phyloP scores from a whole-genome alignment of 768 basidiomycete species.

The Termitomyces sp. region DNA sequence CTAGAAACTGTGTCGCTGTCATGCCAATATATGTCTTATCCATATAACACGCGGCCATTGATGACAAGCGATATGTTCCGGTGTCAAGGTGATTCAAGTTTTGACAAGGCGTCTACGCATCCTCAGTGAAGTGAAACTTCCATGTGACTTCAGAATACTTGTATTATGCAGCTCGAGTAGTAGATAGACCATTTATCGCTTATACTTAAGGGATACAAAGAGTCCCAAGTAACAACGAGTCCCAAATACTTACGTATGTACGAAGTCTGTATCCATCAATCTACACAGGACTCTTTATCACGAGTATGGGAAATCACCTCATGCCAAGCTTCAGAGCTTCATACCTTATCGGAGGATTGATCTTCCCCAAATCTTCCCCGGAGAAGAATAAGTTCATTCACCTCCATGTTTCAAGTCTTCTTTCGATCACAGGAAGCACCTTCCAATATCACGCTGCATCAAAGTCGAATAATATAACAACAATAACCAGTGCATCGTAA shows the following conservation, averaged over 20 bases:
- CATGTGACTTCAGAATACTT: no score
- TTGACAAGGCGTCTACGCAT: background rate
- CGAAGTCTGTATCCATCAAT: background rate
- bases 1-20: background rate
- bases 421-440: background rate
- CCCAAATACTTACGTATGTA: background rate
- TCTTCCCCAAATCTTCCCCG: background rate
- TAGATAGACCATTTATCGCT: no score
- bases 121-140: background rate
- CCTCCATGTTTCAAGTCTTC: background rate
- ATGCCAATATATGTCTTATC: no score
- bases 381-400: no score
- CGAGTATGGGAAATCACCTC: background rate
- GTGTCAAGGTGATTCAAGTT: background rate
- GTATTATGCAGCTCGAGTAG: no score
- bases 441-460: background rate
- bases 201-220: no score
- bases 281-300: background rate
- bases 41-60: background rate
- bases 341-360: background rate
- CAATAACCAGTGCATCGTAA: background rate
- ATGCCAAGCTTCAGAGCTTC: background rate
- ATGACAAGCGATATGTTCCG: background rate
- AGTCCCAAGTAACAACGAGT: background rate
- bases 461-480: background rate